Percentiles rank a stretch among this genome's conserved stretches.
Conservation (phyloP, 495 filamentous ascomycete species). For the Tuber calosporum region DNA sequence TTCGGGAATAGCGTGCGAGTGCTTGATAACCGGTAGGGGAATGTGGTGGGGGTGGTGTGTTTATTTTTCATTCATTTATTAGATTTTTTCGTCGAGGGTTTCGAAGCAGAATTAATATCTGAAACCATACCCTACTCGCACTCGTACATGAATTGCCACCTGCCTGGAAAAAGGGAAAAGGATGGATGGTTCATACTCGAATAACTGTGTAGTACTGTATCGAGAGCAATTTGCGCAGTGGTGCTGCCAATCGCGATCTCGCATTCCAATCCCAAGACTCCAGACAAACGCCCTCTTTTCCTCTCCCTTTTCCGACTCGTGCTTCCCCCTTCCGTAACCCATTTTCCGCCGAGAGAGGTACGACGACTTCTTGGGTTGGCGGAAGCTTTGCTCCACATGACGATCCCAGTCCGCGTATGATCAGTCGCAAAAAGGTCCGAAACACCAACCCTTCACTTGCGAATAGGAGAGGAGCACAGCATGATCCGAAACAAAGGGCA, state of each 20-base stretch:
- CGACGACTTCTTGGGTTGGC: constrained; percentile 2
- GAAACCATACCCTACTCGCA: neutral
- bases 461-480: neutral
- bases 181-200: neutral
- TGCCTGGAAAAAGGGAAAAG: neutral
- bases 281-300: neutral
- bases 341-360: neutral
- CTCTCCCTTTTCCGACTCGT: neutral
- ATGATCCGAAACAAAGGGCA: neutral
- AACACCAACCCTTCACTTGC: constrained; percentile 23
- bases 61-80: neutral
- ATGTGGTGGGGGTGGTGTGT: neutral
- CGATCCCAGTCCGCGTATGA: constrained; percentile 36
- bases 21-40: too few relatives aligned
- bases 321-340: neutral
- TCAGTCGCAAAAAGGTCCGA: constrained; percentile 35
- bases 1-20: too few relatives aligned
- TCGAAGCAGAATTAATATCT: neutral
- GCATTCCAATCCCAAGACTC: neutral
- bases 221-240: neutral
- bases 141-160: neutral
- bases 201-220: too few relatives aligned
- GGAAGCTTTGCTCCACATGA: constrained; percentile 6
- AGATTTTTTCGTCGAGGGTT: neutral
- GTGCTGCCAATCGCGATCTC: neutral